Percentiles rank a stretch among this genome's conserved stretches.
Evolutionary conservation across 2,329 filamentous ascomycete species (phyloP).

Genomic region (Fusarium albosuccineum): DNA sequence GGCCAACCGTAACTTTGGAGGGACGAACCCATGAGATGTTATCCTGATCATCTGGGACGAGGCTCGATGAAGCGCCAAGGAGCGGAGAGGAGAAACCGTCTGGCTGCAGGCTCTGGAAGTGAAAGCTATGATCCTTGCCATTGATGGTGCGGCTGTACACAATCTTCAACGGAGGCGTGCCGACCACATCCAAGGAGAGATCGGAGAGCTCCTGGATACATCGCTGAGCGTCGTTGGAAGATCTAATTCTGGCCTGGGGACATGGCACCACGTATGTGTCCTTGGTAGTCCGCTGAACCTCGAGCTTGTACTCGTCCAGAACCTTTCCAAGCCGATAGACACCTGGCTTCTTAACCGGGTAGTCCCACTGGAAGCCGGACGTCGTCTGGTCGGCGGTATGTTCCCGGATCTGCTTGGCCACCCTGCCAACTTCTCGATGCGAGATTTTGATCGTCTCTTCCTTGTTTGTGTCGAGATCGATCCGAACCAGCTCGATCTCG

Average conservation of each 20-base stretch:
- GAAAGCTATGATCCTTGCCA: constrained; percentile 83
- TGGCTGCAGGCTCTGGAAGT: constrained; percentile 93
- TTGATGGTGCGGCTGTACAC: constrained; percentile 93
- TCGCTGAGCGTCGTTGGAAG: constrained; percentile 71
- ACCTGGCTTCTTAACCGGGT: constrained; percentile 85
- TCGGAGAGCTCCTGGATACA: constrained; percentile 92
- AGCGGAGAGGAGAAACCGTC: constrained; percentile 86
- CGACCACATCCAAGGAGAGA: constrained; percentile 83
- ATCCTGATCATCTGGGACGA: constrained; percentile 72
- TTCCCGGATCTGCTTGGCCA: constrained; percentile 77
- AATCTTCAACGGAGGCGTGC: constrained; percentile 91
- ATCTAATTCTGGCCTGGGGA: constrained; percentile 81
- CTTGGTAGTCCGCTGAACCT: constrained; percentile 81
- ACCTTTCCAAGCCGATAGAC: constrained; percentile 89
- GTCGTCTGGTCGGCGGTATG: constrained; percentile 73
- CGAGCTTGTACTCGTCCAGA: constrained; percentile 92
- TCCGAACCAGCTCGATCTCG: constrained; percentile 87
- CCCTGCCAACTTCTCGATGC: constrained; percentile 78
- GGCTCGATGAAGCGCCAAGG: constrained; percentile 69
- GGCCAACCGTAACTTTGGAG: constrained; percentile 80
- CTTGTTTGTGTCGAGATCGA: constrained; percentile 83
- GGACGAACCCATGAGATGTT: constrained; percentile 86
- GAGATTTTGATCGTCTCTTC: constrained; percentile 85
- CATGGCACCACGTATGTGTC: constrained; percentile 90
- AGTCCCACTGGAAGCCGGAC: constrained; percentile 76